Evolutionary conservation across 179 eudicot genomes (phyloP).

Genomic region (Carnegiea gigantea): DNA sequence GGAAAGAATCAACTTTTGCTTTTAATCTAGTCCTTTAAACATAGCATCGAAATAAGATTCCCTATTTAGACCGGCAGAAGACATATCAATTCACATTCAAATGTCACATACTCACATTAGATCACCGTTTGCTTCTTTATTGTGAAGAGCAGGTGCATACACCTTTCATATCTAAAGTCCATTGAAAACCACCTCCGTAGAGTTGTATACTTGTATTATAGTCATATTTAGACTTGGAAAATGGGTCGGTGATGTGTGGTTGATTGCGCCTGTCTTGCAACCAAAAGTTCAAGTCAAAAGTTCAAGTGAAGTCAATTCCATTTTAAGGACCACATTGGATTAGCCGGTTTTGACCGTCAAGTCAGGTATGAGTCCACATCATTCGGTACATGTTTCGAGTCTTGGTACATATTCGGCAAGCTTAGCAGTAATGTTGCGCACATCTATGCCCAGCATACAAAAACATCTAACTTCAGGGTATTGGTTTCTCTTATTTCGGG

Average conservation of each 20-base stretch:
- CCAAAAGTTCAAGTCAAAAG: not conserved
- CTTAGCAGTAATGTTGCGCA: not conserved
- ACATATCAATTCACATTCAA: not conserved
- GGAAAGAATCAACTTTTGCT: not conserved
- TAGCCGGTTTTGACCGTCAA: too few relatives aligned
- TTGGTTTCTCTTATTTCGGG: not conserved
- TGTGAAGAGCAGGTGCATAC: not conserved
- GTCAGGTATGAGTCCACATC: too few relatives aligned
- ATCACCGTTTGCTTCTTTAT: not conserved
- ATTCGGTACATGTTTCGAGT: too few relatives aligned
- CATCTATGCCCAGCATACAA: not conserved
- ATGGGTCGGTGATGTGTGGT: too few relatives aligned
- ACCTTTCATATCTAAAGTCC: not conserved
- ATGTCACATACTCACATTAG: not conserved
- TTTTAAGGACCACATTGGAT: too few relatives aligned
- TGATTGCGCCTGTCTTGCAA: too few relatives aligned
- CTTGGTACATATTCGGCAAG: too few relatives aligned
- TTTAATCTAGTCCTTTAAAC: not conserved
- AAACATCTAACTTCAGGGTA: not conserved
- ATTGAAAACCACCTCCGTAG: too few relatives aligned
- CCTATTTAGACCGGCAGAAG: not conserved
- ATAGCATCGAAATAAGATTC: not conserved
- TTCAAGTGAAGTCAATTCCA: not conserved
- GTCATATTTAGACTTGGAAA: too few relatives aligned
- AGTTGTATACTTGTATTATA: too few relatives aligned